Base-by-base conservation (phyloP, 2,329 filamentous ascomycete species). In the Volutella citrinella region DNA sequence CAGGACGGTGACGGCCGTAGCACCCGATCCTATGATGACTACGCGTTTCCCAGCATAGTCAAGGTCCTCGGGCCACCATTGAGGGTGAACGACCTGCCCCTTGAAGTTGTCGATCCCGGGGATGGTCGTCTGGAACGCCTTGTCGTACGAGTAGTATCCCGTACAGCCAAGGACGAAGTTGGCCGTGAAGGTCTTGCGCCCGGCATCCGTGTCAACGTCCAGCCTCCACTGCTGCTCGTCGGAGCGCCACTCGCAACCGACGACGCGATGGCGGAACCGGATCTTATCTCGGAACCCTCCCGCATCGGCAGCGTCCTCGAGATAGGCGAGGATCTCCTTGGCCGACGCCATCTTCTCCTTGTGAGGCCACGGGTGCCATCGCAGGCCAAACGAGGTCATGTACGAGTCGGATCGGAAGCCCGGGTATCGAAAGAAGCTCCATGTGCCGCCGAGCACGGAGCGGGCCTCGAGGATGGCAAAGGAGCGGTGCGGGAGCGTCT, bases 361-460 rank as follows among this genome's bases (percentile, higher is more conserved):
- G 25, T 76, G 67, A 8, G 63, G 66, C 85, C 85, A 91, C 4
- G 82, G 82, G 33, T 82, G 70, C 79, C 85, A 93, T 2, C 73
- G 57, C 42, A 90, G 83, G 27, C 78, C 77, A 38, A 82, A 84
- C 1, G 76, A 67, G 34, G 68, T 70, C 46, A 84, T 69, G 48
- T 74, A 69, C 2, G 78, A 82, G 54, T 84, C 80, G 24, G 78
- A 82, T 22, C 80, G 76, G 38, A 89, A 76, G 22, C 85, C 82
- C 0, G 84, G 85, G 52, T 88, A 90, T 27, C 74, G 78, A 69
- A 87, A 91, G 35, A 88, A 74, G 48, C 77, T 76, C 86, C 86
- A 91, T 11, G 86, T 91, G 18, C 86, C 86, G 10, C 85, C 86
- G 8, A 89, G 66, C 25, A 72, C 66, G 36, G 72, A 61, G 34